phyloP scores from a whole-genome alignment of 345 rosid species.

The Sisymbrium altissimum region DNA sequence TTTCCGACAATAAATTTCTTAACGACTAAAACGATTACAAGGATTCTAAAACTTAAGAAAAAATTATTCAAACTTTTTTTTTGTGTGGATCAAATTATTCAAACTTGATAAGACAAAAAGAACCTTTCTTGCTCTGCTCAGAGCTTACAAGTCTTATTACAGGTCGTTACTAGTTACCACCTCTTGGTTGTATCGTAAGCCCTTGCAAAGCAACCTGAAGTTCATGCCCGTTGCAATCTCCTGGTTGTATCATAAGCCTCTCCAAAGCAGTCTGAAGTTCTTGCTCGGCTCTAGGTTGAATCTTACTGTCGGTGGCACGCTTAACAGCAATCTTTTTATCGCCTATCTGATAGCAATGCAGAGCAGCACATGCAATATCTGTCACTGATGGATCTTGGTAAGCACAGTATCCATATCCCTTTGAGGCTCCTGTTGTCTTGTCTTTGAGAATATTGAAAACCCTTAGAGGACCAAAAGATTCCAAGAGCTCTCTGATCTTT shows the following conservation, averaged over 20 bases:
- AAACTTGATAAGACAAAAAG: not conserved
- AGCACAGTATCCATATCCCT: constrained; percentile 79
- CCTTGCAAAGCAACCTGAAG: not conserved
- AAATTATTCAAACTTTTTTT: too few relatives aligned
- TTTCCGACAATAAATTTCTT: too few relatives aligned
- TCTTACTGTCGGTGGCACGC: constrained; percentile 70
- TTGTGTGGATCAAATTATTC: not conserved
- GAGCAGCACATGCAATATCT: constrained; percentile 76
- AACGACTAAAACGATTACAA: too few relatives aligned
- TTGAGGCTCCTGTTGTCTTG: constrained; percentile 66
- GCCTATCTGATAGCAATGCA: constrained; percentile 82
- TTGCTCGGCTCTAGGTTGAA: constrained; percentile 77
- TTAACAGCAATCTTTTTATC: constrained; percentile 82
- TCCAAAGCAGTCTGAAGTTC: constrained; percentile 79
- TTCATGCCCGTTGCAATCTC: not conserved
- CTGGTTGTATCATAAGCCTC: constrained; percentile 8
- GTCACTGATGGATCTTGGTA: constrained; percentile 85
- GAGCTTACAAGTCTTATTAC: not conserved
- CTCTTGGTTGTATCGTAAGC: not conserved
- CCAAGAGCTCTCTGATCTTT: constrained; percentile 82
- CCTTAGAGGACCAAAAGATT: constrained; percentile 74
- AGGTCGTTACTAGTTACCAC: too few relatives aligned
- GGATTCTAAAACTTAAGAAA: too few relatives aligned
- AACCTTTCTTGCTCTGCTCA: not conserved
- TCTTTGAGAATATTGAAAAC: constrained; percentile 87